Conservation (phyloP, 495 filamentous ascomycete species). For the Talaromyces adpressus region DNA sequence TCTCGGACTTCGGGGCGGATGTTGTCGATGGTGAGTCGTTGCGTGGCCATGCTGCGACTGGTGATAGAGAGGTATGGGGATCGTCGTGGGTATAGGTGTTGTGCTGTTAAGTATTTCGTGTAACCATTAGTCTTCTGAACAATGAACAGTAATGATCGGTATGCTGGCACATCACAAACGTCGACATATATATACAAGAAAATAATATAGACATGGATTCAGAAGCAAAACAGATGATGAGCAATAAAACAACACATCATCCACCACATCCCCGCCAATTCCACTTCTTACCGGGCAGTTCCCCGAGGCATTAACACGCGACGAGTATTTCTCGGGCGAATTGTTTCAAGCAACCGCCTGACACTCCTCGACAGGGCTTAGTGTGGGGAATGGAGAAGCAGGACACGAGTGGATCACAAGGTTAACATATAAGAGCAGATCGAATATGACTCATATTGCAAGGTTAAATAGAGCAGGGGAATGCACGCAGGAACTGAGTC, state of each 20-base stretch:
- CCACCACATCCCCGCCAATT: background rate
- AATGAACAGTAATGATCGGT: background rate
- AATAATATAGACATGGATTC: background rate
- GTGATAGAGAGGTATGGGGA: background rate
- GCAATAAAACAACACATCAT: background rate
- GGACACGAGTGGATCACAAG: background rate
- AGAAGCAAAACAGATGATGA: background rate
- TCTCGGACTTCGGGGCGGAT: slow-evolving; percentile 81
- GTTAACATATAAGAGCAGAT: background rate
- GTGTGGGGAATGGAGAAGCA: slow-evolving; percentile 8
- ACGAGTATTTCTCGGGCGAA: slow-evolving; percentile 7
- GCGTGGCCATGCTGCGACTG: slow-evolving; percentile 52
- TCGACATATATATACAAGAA: background rate
- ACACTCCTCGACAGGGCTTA: slow-evolving; percentile 2
- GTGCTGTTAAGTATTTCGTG: background rate
- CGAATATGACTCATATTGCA: background rate
- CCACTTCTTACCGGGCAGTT: background rate
- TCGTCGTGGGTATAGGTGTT: background rate
- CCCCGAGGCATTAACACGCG: background rate
- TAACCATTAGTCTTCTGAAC: background rate
- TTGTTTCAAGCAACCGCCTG: background rate
- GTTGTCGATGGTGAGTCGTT: slow-evolving; percentile 71
- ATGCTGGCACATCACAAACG: background rate
- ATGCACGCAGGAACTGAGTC: background rate
- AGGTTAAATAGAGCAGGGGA: background rate